Percentiles rank a stretch among this genome's conserved stretches.
phyloP scores from a whole-genome alignment of 208 protist species.

The Tritrichomonas musculus region DNA sequence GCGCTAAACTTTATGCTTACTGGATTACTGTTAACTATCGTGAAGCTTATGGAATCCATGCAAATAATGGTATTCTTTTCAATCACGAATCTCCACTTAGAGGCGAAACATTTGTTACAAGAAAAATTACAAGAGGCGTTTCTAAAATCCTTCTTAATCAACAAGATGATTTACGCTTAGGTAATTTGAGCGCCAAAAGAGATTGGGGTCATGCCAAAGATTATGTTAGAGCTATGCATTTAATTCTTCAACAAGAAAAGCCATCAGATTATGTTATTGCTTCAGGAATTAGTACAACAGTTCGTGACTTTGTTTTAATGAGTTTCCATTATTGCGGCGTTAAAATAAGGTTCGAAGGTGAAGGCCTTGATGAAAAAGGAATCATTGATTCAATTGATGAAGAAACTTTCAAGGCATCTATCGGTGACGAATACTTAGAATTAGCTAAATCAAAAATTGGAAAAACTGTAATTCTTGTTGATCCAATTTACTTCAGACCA shows the following conservation, averaged over 20 bases:
- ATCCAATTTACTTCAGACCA: constrained; percentile 75
- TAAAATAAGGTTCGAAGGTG: constrained; percentile 42
- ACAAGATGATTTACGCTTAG: constrained; percentile 60
- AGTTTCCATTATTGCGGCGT: constrained; percentile 46
- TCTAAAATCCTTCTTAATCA: constrained; percentile 60
- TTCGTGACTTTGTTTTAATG: constrained; percentile 55
- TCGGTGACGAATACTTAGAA: neutral
- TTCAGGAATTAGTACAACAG: constrained; percentile 74
- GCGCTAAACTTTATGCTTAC: constrained; percentile 82
- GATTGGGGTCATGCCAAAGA: constrained; percentile 69
- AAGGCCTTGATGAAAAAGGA: constrained; percentile 71
- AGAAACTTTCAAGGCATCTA: neutral
- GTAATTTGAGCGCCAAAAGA: constrained; percentile 75
- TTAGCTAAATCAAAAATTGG: neutral
- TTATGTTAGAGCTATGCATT: constrained; percentile 67
- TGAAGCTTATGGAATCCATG: constrained; percentile 77
- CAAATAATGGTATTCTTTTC: constrained; percentile 85
- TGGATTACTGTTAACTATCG: constrained; percentile 84
- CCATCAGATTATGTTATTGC: constrained; percentile 77
- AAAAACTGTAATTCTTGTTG: constrained; percentile 56
- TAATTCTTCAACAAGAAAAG: constrained; percentile 77
- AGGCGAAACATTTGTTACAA: constrained; percentile 80
- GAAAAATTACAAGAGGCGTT: constrained; percentile 80
- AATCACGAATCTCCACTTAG: constrained; percentile 85
- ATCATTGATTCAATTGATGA: constrained; percentile 46